Base-by-base conservation (phyloP, 2,329 filamentous ascomycete genomes). In the Didymella glomerata region DNA sequence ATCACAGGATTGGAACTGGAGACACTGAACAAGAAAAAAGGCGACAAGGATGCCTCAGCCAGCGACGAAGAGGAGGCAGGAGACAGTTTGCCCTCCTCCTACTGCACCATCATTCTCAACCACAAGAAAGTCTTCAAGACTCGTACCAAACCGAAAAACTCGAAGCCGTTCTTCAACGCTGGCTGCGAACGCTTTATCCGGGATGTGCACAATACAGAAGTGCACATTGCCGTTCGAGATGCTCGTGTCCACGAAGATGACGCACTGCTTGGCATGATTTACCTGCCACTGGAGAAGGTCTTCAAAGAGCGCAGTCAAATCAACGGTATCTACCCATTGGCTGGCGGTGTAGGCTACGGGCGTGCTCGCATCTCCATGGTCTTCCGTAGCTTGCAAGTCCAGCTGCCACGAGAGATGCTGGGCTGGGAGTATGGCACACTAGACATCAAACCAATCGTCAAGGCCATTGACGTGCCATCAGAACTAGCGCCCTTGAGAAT, bases 91-190 rank as follows among this genome's bases (percentile, higher is more conserved):
- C 90, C 90, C 0, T 89, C 88, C 47, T 82, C 87, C 25, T 93
- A 91, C 71, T 91, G 88, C 72, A 90, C 84, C 30, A 85, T 92
- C 65, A 89, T 92, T 42, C 76, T 92, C 65, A 91, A 92, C 70
- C 89, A 92, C 69, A 84, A 84, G 64, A 91, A 85, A 57, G 77
- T 85, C 13, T 93, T 88, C 78, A 87, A 84, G 67, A 91, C 90
- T 2, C 81, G 90, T 16, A 91, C 90, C 0, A 92, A 93, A 76
- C 90, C 90, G 1, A 91, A 91, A 77, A 92, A 91, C 62, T 84
- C 87, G 0, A 91, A 91, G 67, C 90, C 90, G 0, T 92, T 92
- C 75, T 92, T 90, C 81, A 92, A 92, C 64, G 90, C 90, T 2
- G 88, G 88, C 6, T 90, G 86, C 2, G 90, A 93, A 72, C 84